Percentiles rank a stretch among this genome's conserved stretches.
These are phyloP conservation scores for Cicer cuneatum DNA, from an alignment of 306 rosid species.

Conservation along the genomic window DNA sequence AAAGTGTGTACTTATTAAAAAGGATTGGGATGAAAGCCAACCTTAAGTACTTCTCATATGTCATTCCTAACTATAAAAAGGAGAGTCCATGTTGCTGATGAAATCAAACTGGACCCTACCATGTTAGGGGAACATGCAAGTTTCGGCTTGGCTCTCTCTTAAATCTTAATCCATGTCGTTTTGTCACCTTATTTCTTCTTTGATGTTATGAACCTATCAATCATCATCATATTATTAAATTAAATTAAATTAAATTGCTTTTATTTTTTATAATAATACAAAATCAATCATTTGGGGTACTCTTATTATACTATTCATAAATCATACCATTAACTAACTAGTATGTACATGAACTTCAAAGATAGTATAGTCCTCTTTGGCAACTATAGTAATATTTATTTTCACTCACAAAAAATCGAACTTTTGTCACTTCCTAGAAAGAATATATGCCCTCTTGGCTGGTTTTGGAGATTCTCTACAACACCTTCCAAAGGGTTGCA, in stretches of 20 bases:
- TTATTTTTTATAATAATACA: not conserved
- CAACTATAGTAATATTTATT: slow-evolving; percentile 13
- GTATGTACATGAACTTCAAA: slow-evolving; percentile 45
- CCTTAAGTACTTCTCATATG: slow-evolving; percentile 14
- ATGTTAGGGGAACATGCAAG: slow-evolving; percentile 52
- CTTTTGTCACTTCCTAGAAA: slow-evolving; percentile 33
- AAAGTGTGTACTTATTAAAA: not conserved
- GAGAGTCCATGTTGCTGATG: slow-evolving; percentile 33
- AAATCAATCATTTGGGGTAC: slow-evolving; percentile 33
- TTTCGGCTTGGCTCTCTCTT: slow-evolving; percentile 47
- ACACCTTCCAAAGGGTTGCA: slow-evolving; percentile 22
- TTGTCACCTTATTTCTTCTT: slow-evolving; percentile 2
- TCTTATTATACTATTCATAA: slow-evolving; percentile 14
- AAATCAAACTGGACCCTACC: slow-evolving; percentile 49
- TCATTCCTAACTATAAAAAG: slow-evolving; percentile 22
- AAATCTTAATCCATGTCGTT: slow-evolving; percentile 40
- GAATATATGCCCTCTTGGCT: slow-evolving; percentile 41
- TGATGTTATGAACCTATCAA: slow-evolving; percentile 39
- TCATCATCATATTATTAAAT: slow-evolving; percentile 14
- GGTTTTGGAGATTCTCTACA: slow-evolving; percentile 37
- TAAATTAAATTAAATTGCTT: not conserved
- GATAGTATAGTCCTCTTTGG: slow-evolving; percentile 40
- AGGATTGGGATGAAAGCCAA: slow-evolving; percentile 28
- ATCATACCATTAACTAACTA: not conserved
- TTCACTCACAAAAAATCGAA: slow-evolving; percentile 27